Evolutionary conservation across 106 monocot genomes (phyloP), one percentile per base, ranked within the genome.

Genomic region (Hemerocallis citrina): DNA sequence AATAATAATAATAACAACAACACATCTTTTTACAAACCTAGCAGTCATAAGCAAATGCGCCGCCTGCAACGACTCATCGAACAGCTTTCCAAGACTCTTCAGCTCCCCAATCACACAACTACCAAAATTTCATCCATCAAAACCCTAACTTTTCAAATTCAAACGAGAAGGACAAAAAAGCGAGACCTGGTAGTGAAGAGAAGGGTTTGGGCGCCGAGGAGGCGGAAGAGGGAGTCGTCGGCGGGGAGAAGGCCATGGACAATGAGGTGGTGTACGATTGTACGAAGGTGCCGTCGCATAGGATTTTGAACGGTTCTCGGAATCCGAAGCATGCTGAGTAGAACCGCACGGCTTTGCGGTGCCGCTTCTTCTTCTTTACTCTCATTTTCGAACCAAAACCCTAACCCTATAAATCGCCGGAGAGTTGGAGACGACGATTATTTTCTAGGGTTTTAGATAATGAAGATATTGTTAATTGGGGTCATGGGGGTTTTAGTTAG

Each of bases 231-330:
- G 1, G 65, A 66, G 45, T 87, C 74, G 49, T 83, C 84, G 45
- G 90, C 86, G 14, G 95, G 86, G 28, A 55, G 40, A 35, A 90
- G 76, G 61, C 60, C 44, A 40, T 96, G 75, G 60, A 41, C 25
- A 68, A 96, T 57, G 55, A 96, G 86, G 67, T 96, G 89, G 67
- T 96, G 90, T 61, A n/a, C n/a, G n/a, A n/a, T n/a, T n/a, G n/a
- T n/a, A 87, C 61, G 78, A 96, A 82, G 52, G 90, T 90, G 40
- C 95, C 95, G 29, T 96, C 95, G 68, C 79, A 74, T 35, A 98
- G 77, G 28, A 98, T 79, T 74, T 91, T 98, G 88, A 52, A 98
- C 44, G 96, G 96, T 68, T 98, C 91, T 57, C 87, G 68, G 72
- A 91, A 98, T 3, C 96, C 96, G 62, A 84, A 91, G 66, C 91